Evolutionary conservation across 1,139 yeast species (phyloP), one percentile per base, ranked within the genome.

Genomic region (Yamadazyma dendronema): DNA sequence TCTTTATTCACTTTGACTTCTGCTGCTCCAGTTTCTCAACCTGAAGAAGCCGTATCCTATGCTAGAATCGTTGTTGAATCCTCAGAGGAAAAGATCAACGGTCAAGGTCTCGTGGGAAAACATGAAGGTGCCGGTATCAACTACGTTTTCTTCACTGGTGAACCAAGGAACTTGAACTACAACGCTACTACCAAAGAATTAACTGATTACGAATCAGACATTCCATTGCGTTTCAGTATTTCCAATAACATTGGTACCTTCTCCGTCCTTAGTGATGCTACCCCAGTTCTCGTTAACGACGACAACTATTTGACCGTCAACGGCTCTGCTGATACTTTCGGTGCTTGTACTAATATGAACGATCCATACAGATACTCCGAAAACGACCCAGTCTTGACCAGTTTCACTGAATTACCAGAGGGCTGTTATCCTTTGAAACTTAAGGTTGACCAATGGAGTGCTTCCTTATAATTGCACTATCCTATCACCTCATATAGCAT

Each of bases 41-140:
- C 26, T n/a, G 13, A 9, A 24, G 13, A 9, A 10, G 26, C 19
- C 16, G 21, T 19, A 27, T 31, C 30, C 7, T 26, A 13, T 11
- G 29, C 29, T 13, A 26, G n/a, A 12, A 26, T 26, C n/a, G 17
- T 26, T 11, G 39, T 46, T 22, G 44, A 40, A 16, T 23, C 36
- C 11, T 15, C 23, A 13, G 33, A 24, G 35, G 33, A 48, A 14
- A 24, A 45, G n/a, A 32, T 57, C 35, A 44, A 53, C 46, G 63
- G 62, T 22, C 38, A 52, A 25, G 67, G 65, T 30, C 44, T 73
- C 33, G 43, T 53, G 31, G 47, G 63, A 25, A 44, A 46, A 31
- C 81, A 75, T 52, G 79, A 72, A 56, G 82, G 82, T 53, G 82
- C 83, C 33, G 83, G 73, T 42, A 57, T 74, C 49, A 65, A 70